phyloP scores from a whole-genome alignment of 192 early-diverging fungal species.

The Dimargaris cristalligena region DNA sequence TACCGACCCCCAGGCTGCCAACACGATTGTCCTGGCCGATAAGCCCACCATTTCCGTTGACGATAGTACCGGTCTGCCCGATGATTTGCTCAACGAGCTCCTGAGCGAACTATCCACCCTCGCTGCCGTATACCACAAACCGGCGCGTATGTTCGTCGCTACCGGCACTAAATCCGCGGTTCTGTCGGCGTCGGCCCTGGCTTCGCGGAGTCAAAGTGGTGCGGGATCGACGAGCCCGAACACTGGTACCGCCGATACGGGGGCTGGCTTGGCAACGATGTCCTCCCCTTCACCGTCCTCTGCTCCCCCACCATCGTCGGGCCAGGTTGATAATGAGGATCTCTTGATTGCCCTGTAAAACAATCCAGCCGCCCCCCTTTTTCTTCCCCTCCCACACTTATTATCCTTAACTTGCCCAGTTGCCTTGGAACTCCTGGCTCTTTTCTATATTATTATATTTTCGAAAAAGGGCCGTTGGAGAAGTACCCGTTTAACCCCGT shows the following conservation, averaged over 20 bases:
- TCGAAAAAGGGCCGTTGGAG: too few relatives aligned
- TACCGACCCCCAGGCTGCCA: conserved; percentile 82
- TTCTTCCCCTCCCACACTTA: not conserved
- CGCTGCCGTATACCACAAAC: conserved; percentile 92
- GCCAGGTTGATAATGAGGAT: not conserved
- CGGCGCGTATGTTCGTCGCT: conserved; percentile 60
- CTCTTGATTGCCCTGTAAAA: conserved; percentile 1
- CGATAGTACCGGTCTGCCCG: conserved; percentile 34
- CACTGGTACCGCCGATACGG: too few relatives aligned
- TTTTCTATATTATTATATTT: too few relatives aligned
- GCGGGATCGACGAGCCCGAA: too few relatives aligned
- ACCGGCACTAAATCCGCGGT: conserved; percentile 12
- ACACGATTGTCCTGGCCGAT: conserved; percentile 76
- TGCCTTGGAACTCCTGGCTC: too few relatives aligned
- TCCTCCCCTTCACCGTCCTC: not conserved
- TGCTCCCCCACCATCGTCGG: not conserved
- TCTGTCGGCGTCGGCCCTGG: conserved; percentile 14
- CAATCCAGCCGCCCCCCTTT: not conserved
- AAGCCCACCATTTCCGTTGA: conserved; percentile 72
- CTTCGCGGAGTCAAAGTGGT: conserved; percentile 10
- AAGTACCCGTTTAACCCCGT: too few relatives aligned
- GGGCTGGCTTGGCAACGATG: too few relatives aligned
- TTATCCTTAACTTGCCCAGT: too few relatives aligned
- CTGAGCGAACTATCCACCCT: conserved; percentile 71
- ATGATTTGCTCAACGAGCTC: conserved; percentile 69